These are phyloP conservation scores for Phytophthora gonapodyides DNA, from an alignment of 352 stramenopile species.

Conservation along the genomic window DNA sequence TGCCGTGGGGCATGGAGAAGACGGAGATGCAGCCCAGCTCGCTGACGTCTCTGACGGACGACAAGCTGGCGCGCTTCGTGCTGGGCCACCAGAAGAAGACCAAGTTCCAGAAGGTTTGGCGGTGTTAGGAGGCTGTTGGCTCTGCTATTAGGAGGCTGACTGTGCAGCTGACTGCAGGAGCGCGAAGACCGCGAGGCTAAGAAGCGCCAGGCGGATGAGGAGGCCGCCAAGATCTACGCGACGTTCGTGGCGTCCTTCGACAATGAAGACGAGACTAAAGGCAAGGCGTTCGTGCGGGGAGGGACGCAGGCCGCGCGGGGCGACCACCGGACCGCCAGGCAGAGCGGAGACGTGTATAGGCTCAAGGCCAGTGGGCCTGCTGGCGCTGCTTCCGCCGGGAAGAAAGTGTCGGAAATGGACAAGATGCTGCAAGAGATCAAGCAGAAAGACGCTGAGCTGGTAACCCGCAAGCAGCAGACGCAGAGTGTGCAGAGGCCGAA, in stretches of 20 bases:
- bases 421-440: conserved; percentile 78
- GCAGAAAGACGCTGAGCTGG: conserved; percentile 45
- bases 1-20: conserved; percentile 73
- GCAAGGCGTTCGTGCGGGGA: conserved; percentile 70
- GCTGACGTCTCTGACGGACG: conserved; percentile 67
- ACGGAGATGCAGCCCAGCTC: conserved; percentile 72
- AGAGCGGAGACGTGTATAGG: conserved; percentile 38
- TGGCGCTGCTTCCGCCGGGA: conserved; percentile 5
- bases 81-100: conserved; percentile 85
- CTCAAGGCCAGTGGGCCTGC: conserved; percentile 31
- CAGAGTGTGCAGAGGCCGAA: conserved; percentile 22
- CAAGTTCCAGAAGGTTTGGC: conserved; percentile 82
- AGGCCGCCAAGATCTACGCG: conserved; percentile 89
- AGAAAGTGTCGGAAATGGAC: conserved; percentile 68
- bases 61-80: conserved; percentile 80
- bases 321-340: background rate
- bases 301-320: conserved; percentile 13
- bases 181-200: conserved; percentile 80
- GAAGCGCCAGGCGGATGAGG: conserved; percentile 83
- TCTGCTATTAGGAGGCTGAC: conserved; percentile 18
- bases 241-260: conserved; percentile 92
- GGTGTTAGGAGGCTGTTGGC: conserved; percentile 4
- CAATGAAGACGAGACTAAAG: conserved; percentile 59
- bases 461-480: conserved; percentile 22
- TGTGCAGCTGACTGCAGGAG: conserved; percentile 39